Evolutionary conservation across 108 stramenopile species (phyloP).

Genomic region (Hondaea fermentalgiana): DNA sequence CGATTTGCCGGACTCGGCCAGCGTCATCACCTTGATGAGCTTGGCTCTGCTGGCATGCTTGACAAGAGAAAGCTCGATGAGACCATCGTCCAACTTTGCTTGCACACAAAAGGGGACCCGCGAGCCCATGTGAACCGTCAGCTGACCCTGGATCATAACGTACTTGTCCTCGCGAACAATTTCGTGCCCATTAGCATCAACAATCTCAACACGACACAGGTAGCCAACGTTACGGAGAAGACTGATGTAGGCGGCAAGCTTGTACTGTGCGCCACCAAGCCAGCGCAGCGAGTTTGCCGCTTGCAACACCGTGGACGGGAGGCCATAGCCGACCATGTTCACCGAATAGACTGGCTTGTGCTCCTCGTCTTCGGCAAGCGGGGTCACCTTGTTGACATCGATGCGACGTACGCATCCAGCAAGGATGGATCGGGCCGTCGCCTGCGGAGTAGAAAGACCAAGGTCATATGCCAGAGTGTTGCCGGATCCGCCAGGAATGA

Average conservation of each 20-base stretch:
- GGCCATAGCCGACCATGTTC: constrained; percentile 25
- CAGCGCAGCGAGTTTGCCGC: background rate
- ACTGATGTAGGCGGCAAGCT: constrained; percentile 3
- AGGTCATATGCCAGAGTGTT: constrained; percentile 12
- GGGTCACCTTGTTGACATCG: background rate
- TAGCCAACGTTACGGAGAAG: background rate
- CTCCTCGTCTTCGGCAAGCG: background rate
- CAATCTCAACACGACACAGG: background rate
- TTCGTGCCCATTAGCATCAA: background rate
- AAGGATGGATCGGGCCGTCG: background rate
- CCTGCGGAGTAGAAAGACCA: background rate
- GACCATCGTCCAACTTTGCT: constrained; percentile 19
- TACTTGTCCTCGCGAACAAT: background rate
- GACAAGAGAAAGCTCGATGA: background rate
- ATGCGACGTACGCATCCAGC: background rate
- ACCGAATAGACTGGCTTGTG: background rate
- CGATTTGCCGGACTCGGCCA: background rate
- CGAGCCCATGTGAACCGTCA: constrained; percentile 17
- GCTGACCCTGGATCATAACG: constrained; percentile 21
- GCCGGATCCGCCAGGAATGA: constrained; percentile 20
- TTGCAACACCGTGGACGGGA: background rate
- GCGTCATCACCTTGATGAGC: background rate
- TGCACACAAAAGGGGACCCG: background rate
- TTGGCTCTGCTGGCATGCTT: background rate
- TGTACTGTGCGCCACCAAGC: constrained; percentile 18